A percentile compares a stretch with the other conserved stretches of the same genome.
phyloP scores from a whole-genome alignment of 495 filamentous ascomycete genomes.

The Pyronema omphalodes region DNA sequence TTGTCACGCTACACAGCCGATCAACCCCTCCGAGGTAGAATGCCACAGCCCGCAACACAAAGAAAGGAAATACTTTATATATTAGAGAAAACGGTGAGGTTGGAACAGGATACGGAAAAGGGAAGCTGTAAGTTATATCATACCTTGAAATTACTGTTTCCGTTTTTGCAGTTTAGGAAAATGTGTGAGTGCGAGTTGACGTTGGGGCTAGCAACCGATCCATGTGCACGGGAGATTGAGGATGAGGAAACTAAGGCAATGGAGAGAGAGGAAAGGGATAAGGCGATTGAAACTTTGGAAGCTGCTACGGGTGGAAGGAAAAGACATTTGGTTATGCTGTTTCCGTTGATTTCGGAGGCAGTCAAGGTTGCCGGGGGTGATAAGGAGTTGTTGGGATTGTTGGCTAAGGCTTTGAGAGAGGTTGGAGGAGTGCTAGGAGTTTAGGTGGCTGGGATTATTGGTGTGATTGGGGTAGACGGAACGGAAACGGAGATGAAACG shows the following conservation, averaged over 20 bases:
- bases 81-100: conserved; percentile 40
- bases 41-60: conserved; percentile 75
- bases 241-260: conserved; percentile 27
- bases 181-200: too few relatives aligned
- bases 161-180: too few relatives aligned
- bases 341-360: conserved; percentile 57
- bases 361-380: conserved; percentile 48
- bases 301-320: conserved; percentile 1
- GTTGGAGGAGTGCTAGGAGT: conserved; percentile 29
- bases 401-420: conserved; percentile 41
- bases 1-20: conserved; percentile 73
- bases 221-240: conserved; percentile 38
- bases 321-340: conserved; percentile 58
- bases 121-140: conserved; percentile 10
- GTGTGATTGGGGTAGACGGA: too few relatives aligned
- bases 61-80: conserved; percentile 59
- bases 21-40: conserved; percentile 75
- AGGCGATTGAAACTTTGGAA: background rate
- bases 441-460: too few relatives aligned
- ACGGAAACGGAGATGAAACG: too few relatives aligned
- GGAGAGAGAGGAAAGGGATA: too few relatives aligned
- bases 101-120: conserved; percentile 46
- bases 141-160: background rate
- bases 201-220: conserved; percentile 9
- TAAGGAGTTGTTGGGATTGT: conserved; percentile 39